phyloP scores from a whole-genome alignment of 2,329 filamentous ascomycete species.

The Reticulascus tulasneorum region DNA sequence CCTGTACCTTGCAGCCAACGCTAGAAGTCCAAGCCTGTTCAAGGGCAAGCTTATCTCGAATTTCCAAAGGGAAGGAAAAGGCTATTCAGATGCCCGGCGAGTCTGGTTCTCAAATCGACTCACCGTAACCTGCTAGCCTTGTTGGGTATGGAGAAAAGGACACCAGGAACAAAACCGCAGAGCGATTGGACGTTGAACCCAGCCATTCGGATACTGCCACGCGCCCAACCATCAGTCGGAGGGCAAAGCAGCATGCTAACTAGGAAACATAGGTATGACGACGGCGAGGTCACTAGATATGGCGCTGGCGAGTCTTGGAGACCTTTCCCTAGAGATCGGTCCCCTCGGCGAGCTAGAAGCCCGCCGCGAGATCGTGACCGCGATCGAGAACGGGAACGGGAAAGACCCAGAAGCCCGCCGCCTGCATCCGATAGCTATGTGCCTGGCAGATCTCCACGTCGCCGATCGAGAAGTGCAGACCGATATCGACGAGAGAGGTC shows the following conservation, averaged over 20 bases:
- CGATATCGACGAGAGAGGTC: conserved; percentile 39
- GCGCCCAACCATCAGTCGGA: neutral
- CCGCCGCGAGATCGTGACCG: conserved; percentile 17
- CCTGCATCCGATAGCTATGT: conserved; percentile 42
- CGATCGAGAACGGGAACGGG: conserved; percentile 14
- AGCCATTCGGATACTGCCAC: no score
- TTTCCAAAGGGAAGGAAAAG: no score
- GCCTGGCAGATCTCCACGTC: conserved; percentile 38
- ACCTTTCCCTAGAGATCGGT: conserved; percentile 50
- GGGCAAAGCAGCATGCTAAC: conserved; percentile 1
- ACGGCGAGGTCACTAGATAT: conserved; percentile 59
- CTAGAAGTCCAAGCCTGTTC: no score
- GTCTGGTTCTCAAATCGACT: no score
- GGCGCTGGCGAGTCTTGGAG: conserved; percentile 60
- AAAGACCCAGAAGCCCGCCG: conserved; percentile 26
- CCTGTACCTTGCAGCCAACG: no score
- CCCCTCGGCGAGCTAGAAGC: conserved; percentile 33
- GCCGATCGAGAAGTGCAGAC: conserved; percentile 38
- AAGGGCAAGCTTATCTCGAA: no score
- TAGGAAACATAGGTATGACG: conserved; percentile 46
- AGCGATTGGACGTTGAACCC: neutral
- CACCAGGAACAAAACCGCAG: neutral
- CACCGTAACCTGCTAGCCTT: no score
- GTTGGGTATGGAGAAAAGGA: no score
- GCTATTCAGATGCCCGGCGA: no score